Evolutionary conservation across 148 eudicot species (phyloP).

Genomic region (Gaultheria prostrata): DNA sequence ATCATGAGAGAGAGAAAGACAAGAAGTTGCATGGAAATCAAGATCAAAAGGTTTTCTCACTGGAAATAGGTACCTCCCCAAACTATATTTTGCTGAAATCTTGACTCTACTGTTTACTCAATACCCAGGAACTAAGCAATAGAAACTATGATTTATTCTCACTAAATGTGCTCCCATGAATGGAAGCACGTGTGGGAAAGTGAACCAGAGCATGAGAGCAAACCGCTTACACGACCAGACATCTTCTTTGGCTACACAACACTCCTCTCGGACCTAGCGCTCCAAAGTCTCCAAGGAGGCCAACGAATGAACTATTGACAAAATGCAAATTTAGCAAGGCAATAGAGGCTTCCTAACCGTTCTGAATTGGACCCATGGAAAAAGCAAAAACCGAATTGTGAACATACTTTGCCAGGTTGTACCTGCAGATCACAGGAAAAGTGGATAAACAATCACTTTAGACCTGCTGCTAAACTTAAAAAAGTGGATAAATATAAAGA

Average conservation of each 20-base stretch:
- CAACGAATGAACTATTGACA: neutral
- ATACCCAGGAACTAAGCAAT: neutral
- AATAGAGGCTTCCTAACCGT: constrained; percentile 38
- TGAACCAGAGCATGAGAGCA: neutral
- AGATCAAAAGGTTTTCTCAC: neutral
- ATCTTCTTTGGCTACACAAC: neutral
- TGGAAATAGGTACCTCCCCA: neutral
- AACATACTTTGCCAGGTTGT: constrained; percentile 53
- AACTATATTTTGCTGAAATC: neutral
- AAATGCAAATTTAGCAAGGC: neutral
- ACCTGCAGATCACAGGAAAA: constrained; percentile 44
- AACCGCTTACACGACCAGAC: neutral
- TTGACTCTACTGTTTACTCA: neutral
- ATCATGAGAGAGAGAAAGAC: neutral
- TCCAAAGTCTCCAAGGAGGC: neutral
- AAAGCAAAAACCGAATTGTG: constrained; percentile 54
- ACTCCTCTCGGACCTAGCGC: neutral
- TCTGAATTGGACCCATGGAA: constrained; percentile 30
- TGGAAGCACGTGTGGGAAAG: neutral
- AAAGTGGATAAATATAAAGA: constrained; percentile 8
- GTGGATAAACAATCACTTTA: neutral
- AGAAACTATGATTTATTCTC: neutral
- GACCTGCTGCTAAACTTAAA: neutral
- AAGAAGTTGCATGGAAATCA: neutral
- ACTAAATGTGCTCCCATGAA: constrained; percentile 7